phyloP scores from a whole-genome alignment of 139 green algal genomes.

The Auxenochlorella protothecoides region DNA sequence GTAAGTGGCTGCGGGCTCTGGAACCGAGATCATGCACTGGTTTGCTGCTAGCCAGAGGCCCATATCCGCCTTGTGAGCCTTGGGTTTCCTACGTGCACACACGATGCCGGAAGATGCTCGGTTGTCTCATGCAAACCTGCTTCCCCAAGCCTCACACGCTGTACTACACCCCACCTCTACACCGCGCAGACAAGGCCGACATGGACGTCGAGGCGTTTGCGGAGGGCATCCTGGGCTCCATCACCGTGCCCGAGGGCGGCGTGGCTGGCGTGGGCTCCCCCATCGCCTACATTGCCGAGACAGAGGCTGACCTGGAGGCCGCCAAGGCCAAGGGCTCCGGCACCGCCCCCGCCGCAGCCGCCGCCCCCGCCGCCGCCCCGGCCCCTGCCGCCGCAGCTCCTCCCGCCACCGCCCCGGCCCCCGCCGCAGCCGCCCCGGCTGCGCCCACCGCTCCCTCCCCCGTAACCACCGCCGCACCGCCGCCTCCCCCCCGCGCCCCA shows the following conservation, averaged over 20 bases:
- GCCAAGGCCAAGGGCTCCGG: slow-evolving; percentile 77
- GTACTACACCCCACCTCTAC: background rate
- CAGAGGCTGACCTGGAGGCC: slow-evolving; percentile 82
- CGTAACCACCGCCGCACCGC: slow-evolving; percentile 14
- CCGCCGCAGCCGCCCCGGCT: slow-evolving; percentile 20
- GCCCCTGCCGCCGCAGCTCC: slow-evolving; percentile 35
- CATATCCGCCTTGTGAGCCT: too few relatives aligned
- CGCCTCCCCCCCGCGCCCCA: slow-evolving; percentile 20
- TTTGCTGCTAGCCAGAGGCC: too few relatives aligned
- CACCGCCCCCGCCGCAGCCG: slow-evolving; percentile 20
- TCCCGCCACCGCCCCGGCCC: slow-evolving; percentile 27
- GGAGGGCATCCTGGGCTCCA: slow-evolving; percentile 78
- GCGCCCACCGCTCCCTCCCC: slow-evolving; percentile 34
- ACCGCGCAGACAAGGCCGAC: slow-evolving; percentile 86
- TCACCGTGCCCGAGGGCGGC: slow-evolving; percentile 74
- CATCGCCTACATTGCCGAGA: slow-evolving; percentile 93
- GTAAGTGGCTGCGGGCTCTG: too few relatives aligned
- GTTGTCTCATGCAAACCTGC: too few relatives aligned
- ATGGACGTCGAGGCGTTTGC: slow-evolving; percentile 98
- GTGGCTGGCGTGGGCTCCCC: slow-evolving; percentile 77
- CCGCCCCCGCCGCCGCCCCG: slow-evolving; percentile 14
- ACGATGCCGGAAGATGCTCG: too few relatives aligned
- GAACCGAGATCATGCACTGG: too few relatives aligned
- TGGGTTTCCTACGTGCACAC: too few relatives aligned
- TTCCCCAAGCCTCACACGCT: too few relatives aligned